Evolutionary conservation across 257 asterid genomes (phyloP).

Genomic region (Penstemon eatonii): DNA sequence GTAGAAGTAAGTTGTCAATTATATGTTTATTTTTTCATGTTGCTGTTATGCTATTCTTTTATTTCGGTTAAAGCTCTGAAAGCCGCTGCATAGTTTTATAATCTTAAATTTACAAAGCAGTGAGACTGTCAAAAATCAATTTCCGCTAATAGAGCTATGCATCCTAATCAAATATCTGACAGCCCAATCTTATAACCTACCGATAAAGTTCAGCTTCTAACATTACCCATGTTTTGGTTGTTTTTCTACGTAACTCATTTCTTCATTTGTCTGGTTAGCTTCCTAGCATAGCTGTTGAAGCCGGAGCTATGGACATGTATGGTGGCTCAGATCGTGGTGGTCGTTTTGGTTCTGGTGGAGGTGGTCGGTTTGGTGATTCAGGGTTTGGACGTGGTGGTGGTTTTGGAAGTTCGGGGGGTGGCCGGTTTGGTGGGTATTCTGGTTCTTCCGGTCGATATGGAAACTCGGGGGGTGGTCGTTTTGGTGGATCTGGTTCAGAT

Average conservation of each 20-base stretch:
- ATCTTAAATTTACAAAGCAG: conserved; percentile 2
- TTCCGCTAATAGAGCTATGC: background rate
- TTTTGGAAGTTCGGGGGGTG: conserved; percentile 41
- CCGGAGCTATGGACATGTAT: conserved; percentile 50
- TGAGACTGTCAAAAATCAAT: background rate
- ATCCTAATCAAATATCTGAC: background rate
- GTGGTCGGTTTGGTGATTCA: conserved; percentile 61
- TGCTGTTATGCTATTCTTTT: conserved; percentile 14
- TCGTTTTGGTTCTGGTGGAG: conserved; percentile 38
- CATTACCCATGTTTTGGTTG: background rate
- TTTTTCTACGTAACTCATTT: background rate
- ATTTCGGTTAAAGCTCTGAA: conserved; percentile 13
- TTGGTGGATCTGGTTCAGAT: conserved; percentile 28
- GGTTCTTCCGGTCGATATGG: conserved; percentile 21
- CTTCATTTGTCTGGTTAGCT: conserved; percentile 42
- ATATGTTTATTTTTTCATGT: conserved; percentile 14
- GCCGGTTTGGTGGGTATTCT: conserved; percentile 23
- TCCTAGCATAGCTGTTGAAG: conserved; percentile 68
- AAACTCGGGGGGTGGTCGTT: conserved; percentile 33
- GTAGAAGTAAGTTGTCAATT: conserved; percentile 50
- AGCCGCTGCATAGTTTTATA: background rate
- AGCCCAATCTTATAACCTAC: background rate
- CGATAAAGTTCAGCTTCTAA: too few species aligned
- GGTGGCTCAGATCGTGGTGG: conserved; percentile 48
- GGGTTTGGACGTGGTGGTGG: conserved; percentile 65